Evolutionary conservation across 2,329 filamentous ascomycete species (phyloP), one percentile per base, ranked within the genome.

Genomic region (Trichophyton simii): DNA sequence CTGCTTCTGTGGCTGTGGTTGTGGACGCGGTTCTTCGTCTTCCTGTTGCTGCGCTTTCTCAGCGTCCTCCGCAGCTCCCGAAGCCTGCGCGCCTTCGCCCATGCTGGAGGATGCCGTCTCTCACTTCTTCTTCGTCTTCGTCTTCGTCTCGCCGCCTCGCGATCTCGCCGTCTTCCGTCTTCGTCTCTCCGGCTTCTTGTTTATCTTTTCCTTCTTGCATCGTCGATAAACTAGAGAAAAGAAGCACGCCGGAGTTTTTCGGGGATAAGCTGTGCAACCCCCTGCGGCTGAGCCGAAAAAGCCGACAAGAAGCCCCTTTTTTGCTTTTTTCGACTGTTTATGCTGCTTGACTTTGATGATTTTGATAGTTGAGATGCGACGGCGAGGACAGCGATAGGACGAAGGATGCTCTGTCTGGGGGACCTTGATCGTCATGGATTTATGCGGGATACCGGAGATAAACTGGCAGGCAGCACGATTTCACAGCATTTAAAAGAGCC

Each of bases 261-360:
- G 44, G 44, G 3, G 44, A 48, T 48, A 48, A 48, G 18, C 11
- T 11, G 44, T 48, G 44, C 44, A 48, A 48, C 18, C 44, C 28
- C n/a, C n/a, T 48, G 44, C 44, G 44, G 44, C 44, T 48, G n/a
- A 48, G 20, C 44, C 44, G 44, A 48, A 20, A 55, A 62, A 44
- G 57, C n/a, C 59, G 18, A 46, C 38, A 11, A 36, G 25, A 28
- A 7, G 6, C 28, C 44, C 22, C 34, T 59, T 25, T 6, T 59
- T 38, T 62, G 31, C 20, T 18, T 59, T 22, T 48, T 42, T 18
- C n/a, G 1, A n/a, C 15, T 42, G 41, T 18, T 42, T 20, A 44
- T 44, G 20, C 34, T 38, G 4, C 34, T 38, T 38, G 8, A 11
- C 34, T 38, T 38, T 38, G 34, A 38, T n/a, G n/a, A n/a, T n/a